A percentile compares a stretch with the other conserved stretches of the same genome.
phyloP scores from a whole-genome alignment of 495 filamentous ascomycete genomes.

The Trichoderma orchidacearum region DNA sequence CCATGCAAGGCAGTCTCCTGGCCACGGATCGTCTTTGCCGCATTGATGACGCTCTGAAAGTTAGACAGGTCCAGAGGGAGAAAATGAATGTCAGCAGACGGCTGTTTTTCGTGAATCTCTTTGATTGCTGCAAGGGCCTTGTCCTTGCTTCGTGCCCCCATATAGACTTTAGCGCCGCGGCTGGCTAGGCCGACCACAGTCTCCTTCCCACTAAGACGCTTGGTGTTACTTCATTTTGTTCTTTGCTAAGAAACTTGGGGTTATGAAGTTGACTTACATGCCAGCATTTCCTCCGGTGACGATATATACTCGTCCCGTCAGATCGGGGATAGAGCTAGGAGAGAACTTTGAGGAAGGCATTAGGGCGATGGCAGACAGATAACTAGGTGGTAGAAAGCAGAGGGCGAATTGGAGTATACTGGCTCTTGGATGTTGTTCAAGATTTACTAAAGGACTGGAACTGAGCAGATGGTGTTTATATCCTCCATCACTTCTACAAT shows the following conservation, averaged over 20 bases:
- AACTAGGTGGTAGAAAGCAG: neutral
- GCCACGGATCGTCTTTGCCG: neutral
- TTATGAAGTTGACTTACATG: constrained; percentile 19
- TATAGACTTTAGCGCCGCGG: constrained; percentile 28
- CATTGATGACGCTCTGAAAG: constrained; percentile 13
- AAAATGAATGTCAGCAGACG: constrained; percentile 21
- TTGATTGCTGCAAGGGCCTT: constrained; percentile 22
- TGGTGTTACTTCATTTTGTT: constrained; percentile 5
- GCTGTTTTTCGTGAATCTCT: constrained; percentile 18
- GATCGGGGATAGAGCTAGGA: constrained; percentile 19
- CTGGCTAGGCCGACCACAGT: constrained; percentile 23
- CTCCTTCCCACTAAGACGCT: constrained; percentile 17
- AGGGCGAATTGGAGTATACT: neutral
- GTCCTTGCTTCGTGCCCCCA: constrained; percentile 20
- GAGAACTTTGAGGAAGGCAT: constrained; percentile 15
- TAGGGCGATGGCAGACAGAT: neutral
- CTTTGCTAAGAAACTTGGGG: constrained; percentile 1
- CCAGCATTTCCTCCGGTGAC: constrained; percentile 18
- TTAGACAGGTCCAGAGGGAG: constrained; percentile 29
- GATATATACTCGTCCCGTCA: constrained; percentile 13
- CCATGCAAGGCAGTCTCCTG: constrained; percentile 15
- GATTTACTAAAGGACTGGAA: too few relatives aligned
- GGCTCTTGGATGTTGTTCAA: neutral
- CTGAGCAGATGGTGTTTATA: too few relatives aligned
- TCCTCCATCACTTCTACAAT: neutral